Conservation (phyloP, 495 filamentous ascomycete genomes). For the Glutinoglossum americanum region DNA sequence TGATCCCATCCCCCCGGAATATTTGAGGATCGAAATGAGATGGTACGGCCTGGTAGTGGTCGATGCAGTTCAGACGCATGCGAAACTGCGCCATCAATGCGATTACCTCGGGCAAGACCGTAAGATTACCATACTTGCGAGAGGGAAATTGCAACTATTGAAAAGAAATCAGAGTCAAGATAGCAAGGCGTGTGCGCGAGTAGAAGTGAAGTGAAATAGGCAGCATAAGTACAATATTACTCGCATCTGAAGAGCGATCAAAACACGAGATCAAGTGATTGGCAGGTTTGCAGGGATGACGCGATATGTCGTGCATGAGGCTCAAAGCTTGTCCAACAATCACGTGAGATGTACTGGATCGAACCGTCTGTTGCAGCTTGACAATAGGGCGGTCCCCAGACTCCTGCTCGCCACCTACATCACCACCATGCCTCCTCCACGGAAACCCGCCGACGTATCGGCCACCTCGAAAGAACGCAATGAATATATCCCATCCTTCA, state of each 20-base stretch:
- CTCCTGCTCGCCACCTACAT: no score
- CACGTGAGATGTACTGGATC: background rate
- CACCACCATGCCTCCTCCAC: no score
- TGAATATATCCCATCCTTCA: constrained; percentile 97
- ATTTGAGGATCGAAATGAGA: constrained; percentile 67
- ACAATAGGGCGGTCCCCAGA: no score
- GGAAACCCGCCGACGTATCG: constrained; percentile 16
- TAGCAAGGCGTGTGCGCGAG: background rate
- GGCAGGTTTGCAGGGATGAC: constrained; percentile 4
- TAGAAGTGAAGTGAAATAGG: background rate
- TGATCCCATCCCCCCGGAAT: constrained; percentile 28
- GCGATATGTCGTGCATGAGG: constrained; percentile 1
- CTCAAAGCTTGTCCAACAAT: background rate
- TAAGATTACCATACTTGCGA: background rate
- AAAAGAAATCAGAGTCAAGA: background rate
- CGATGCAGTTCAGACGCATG: constrained; percentile 83
- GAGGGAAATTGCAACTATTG: background rate
- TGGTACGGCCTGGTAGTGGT: constrained; percentile 65
- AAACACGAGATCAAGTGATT: no score
- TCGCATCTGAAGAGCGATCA: no score
- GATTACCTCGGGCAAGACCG: background rate
- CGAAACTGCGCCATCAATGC: constrained; percentile 31
- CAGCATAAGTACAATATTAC: no score
- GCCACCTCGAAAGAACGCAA: constrained; percentile 49
- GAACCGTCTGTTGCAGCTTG: no score